A percentile compares a stretch with the other conserved stretches of the same genome.
These are phyloP conservation scores for Pisolithus tinctorius DNA, from an alignment of 768 basidiomycete genomes.

Conservation along the genomic window DNA sequence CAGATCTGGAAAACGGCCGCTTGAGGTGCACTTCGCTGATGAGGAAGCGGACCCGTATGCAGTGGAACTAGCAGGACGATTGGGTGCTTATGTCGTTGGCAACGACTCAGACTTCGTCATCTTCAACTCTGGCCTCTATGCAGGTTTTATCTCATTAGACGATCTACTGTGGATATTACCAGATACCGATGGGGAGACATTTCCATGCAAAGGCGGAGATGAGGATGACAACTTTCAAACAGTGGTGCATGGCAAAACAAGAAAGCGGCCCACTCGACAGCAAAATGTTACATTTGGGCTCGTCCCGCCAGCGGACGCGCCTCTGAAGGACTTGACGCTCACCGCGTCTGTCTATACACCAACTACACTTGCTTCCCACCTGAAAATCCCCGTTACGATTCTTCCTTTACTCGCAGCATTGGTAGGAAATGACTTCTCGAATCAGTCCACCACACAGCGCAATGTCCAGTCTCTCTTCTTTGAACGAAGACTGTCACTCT, in stretches of 20 bases:
- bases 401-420: slow-evolving; percentile 74
- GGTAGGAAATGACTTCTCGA: slow-evolving; percentile 76
- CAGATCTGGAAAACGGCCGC: slow-evolving; percentile 18
- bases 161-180: slow-evolving; percentile 61
- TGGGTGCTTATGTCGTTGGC: slow-evolving; percentile 69
- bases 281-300: slow-evolving; percentile 25
- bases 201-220: slow-evolving; percentile 18
- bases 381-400: slow-evolving; percentile 62
- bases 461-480: slow-evolving; percentile 63
- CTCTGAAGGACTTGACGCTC: slow-evolving; percentile 38
- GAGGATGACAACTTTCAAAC: slow-evolving; percentile 53
- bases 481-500: slow-evolving; percentile 46
- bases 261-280: slow-evolving; percentile 33
- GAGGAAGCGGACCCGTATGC: slow-evolving; percentile 79
- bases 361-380: slow-evolving; percentile 49
- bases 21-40: slow-evolving; percentile 68
- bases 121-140: slow-evolving; percentile 67
- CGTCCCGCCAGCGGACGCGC: slow-evolving; percentile 45
- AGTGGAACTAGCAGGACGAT: slow-evolving; percentile 72
- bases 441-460: slow-evolving; percentile 39
- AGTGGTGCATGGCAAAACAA: slow-evolving; percentile 47
- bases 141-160: slow-evolving; percentile 69
- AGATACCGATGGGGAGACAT: slow-evolving; percentile 18
- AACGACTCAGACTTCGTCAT: slow-evolving; percentile 82
- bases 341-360: slow-evolving; percentile 59